A percentile compares a stretch with the other conserved stretches of the same genome.
Conservation (phyloP, 495 filamentous ascomycete species). For the Lasiosphaeria ovina region DNA sequence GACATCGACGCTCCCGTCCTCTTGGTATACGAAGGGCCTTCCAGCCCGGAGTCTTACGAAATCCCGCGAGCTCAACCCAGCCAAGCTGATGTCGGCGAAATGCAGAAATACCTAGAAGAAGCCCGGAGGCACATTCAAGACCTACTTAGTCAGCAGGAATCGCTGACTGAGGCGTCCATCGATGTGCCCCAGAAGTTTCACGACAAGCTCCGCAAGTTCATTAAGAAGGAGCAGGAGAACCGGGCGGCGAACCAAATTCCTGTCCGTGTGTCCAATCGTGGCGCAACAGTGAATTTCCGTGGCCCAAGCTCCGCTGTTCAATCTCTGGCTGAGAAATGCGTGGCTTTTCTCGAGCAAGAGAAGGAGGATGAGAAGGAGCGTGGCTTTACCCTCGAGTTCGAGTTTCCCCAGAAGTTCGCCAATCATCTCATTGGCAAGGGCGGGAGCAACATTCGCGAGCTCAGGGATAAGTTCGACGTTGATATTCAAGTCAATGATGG, state of each 20-base stretch:
- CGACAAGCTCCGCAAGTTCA: slow-evolving; percentile 74
- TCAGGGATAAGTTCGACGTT: slow-evolving; percentile 96
- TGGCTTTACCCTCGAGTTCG: slow-evolving; percentile 77
- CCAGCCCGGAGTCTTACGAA: slow-evolving; percentile 57
- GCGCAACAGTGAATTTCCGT: slow-evolving; percentile 64
- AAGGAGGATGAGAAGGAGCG: slow-evolving; percentile 85
- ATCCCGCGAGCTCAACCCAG: slow-evolving; percentile 58
- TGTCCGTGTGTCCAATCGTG: slow-evolving; percentile 60
- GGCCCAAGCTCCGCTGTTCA: slow-evolving; percentile 72
- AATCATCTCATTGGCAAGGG: slow-evolving; percentile 90
- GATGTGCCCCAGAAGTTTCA: slow-evolving; percentile 73
- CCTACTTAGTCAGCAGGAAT: slow-evolving; percentile 67
- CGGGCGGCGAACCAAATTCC: slow-evolving; percentile 66
- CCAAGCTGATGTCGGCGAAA: slow-evolving; percentile 28
- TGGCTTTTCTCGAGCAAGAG: slow-evolving; percentile 76
- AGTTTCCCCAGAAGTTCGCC: slow-evolving; percentile 91
- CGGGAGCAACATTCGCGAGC: slow-evolving; percentile 89
- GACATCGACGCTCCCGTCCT: slow-evolving; percentile 65
- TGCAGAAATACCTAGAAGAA: slow-evolving; percentile 63
- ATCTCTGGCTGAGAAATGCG: slow-evolving; percentile 64
- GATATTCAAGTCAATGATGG: slow-evolving; percentile 87
- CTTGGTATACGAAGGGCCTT: slow-evolving; percentile 77
- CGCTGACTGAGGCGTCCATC: slow-evolving; percentile 63
- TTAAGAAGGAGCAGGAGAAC: slow-evolving; percentile 65
- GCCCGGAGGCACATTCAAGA: slow-evolving; percentile 68